Percentiles rank a stretch among this genome's conserved stretches.
Conservation (phyloP, 257 asterid species). For the Thymus quinquecostatus region DNA sequence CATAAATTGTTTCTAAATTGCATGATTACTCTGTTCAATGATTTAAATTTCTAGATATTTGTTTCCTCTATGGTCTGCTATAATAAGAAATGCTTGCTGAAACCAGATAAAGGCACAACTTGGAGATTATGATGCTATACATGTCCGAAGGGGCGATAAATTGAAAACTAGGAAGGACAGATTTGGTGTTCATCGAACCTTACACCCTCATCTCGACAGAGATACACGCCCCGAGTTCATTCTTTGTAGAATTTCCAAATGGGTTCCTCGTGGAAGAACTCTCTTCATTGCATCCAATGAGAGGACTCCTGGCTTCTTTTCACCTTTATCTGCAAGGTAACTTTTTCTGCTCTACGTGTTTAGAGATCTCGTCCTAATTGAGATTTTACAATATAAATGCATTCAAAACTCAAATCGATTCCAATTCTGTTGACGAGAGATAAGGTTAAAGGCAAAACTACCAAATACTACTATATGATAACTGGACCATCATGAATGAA, state of each 20-base stretch:
- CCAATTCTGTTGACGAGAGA: too few species aligned
- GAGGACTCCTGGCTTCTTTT: slow-evolving; percentile 78
- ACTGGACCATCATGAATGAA: background rate
- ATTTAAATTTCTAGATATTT: slow-evolving; percentile 5
- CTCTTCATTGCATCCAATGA: slow-evolving; percentile 93
- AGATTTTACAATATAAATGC: too few species aligned
- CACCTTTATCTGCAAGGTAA: slow-evolving; percentile 75
- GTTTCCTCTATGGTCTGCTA: slow-evolving; percentile 9
- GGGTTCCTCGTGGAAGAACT: slow-evolving; percentile 86
- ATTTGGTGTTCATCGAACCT: slow-evolving; percentile 71
- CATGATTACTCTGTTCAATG: slow-evolving; percentile 8
- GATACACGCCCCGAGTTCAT: slow-evolving; percentile 92
- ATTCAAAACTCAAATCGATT: too few species aligned
- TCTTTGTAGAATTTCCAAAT: slow-evolving; percentile 82
- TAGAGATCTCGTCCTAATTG: too few species aligned
- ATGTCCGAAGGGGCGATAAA: slow-evolving; percentile 94
- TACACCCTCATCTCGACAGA: slow-evolving; percentile 92
- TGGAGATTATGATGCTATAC: slow-evolving; percentile 95
- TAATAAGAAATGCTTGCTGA: slow-evolving; percentile 9
- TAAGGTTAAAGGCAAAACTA: too few species aligned
- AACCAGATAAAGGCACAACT: slow-evolving; percentile 74
- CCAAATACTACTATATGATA: too few species aligned
- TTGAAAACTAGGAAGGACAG: slow-evolving; percentile 90
- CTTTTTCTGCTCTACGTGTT: background rate
- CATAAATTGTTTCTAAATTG: background rate